Base-by-base conservation (phyloP, 768 basidiomycete species). In the Psilocybe sp. region DNA sequence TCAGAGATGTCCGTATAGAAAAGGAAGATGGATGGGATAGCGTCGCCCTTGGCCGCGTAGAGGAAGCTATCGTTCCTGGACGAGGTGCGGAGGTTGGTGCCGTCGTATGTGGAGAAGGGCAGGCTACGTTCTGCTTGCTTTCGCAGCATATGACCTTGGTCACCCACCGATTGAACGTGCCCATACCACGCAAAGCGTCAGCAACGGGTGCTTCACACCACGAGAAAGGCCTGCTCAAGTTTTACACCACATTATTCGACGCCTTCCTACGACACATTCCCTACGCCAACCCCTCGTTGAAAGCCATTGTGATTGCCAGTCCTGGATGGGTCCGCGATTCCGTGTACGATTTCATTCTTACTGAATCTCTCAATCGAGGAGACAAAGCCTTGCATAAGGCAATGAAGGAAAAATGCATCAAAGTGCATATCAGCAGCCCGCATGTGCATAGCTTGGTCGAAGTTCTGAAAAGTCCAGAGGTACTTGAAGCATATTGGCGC, bases 121-220 rank as follows among this genome's bases (percentile, higher is more conserved):
- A 82, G 2, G 97, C 97, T 1, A 87, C 92, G 9, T 89, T 99
- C 65, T 98, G 97, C 67, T 70, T 99, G 28, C 76, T 99, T 12
- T 98, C 95, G 1, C 87, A 98, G 59, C 95, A 98, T 67, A 95
- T 98, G 87, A 99, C 97, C 1, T 75, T 95, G 23, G 85, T 99
- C 32, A 74, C 92, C 4, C 92, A 98, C 62, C 81, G 97, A 16
- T 84, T 99, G 47, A 89, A 92, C 15, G 81, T 93, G 1, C 74
- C 88, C 1, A 87, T 98, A 49, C 97, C 97, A 5, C 80, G 97
- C 46, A 99, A 99, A 67, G 82, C 93, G 9, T 89, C 92, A 1
- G 81, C 87, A 3, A 78, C 84, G 10, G 85, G 87, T 6, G 76
- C 87, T 1, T 84, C 89, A 1, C 89, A 92, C 23, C 91, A 98